These are phyloP conservation scores for Obba rivulosa DNA, from an alignment of 768 basidiomycete genomes.

Conservation along the genomic window DNA sequence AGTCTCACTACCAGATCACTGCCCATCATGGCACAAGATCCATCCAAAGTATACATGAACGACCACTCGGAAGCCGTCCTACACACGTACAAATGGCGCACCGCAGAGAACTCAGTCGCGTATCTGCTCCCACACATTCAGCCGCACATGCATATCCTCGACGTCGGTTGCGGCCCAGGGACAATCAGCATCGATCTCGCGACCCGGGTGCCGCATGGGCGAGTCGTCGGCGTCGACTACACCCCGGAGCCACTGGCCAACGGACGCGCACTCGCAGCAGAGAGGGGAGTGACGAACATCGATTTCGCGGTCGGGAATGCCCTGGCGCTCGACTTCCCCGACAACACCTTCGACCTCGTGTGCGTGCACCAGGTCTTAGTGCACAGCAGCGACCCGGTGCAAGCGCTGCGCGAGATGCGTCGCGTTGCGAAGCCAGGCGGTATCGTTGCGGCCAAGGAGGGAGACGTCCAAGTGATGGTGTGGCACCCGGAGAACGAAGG, in stretches of 20 bases:
- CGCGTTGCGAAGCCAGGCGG: constrained; percentile 42
- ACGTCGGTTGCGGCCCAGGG: constrained; percentile 49
- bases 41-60: constrained; percentile 14
- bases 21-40: neutral
- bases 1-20: no score
- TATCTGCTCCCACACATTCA: constrained; percentile 34
- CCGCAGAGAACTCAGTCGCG: constrained; percentile 36
- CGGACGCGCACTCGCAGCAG: constrained; percentile 26
- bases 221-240: constrained; percentile 40
- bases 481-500: constrained; percentile 32
- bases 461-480: constrained; percentile 28
- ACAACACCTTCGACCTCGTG: constrained; percentile 43
- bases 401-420: constrained; percentile 41
- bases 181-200: constrained; percentile 45
- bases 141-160: constrained; percentile 38
- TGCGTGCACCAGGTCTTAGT: constrained; percentile 46
- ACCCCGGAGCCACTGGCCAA: constrained; percentile 27
- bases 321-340: constrained; percentile 30
- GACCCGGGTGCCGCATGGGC: constrained; percentile 31
- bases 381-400: constrained; percentile 38
- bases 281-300: constrained; percentile 31
- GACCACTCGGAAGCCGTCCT: constrained; percentile 17
- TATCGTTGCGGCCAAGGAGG: constrained; percentile 40
- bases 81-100: constrained; percentile 25
- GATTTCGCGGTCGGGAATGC: constrained; percentile 36